Base-by-base conservation (phyloP, 345 rosid genomes). In the Microthlaspi erraticum region DNA sequence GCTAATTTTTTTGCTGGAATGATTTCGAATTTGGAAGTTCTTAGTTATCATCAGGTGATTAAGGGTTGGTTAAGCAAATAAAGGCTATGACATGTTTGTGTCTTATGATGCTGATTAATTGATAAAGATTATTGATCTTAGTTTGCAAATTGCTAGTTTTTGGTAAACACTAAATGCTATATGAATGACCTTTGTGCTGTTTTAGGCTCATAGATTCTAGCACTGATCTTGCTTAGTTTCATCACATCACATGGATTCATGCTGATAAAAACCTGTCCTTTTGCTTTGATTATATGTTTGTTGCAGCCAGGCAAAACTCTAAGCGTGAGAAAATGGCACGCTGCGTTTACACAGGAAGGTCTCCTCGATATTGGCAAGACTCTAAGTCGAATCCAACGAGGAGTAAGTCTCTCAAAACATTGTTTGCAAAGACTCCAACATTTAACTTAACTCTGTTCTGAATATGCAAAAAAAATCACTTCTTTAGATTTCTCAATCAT, bases 271-370 rank as follows among this genome's bases (percentile, higher is more conserved):
- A 44, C 23, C 3, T 16, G 31, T 62, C 56, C 9, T 31, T 77
- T 69, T 72, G 26, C 19, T 23, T 36, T 23, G 1, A 46, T 18
- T 60, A 8, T n/a, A n/a, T 69, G 64, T 50, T 68, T 59, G 18
- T n/a, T 78, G 78, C 84, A 95, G 99, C 88, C 97, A 68, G 98
- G 98, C 77, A 95, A 84, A 82, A 95, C 99, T n/a, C 72, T 95
- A 44, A 95, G 99, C 78, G 80, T 68, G n/a, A 95, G 97, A 79
- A 95, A 90, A 86, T 95, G 99, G 99, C 94, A 85, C 1, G 88
- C 91, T 63, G 96, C 96, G 29, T 88, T 92, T 86, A 74, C 90
- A 71, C 75, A 79, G 12, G 96, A 88, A 60, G 98, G 98, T 10
- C 67, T 70, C 45, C 86, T 92, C 31, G 96, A 95, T 78, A 82